These are phyloP conservation scores for Rhodofomes roseus DNA, from an alignment of 1,284 basidiomycete species.

Conservation along the genomic window DNA sequence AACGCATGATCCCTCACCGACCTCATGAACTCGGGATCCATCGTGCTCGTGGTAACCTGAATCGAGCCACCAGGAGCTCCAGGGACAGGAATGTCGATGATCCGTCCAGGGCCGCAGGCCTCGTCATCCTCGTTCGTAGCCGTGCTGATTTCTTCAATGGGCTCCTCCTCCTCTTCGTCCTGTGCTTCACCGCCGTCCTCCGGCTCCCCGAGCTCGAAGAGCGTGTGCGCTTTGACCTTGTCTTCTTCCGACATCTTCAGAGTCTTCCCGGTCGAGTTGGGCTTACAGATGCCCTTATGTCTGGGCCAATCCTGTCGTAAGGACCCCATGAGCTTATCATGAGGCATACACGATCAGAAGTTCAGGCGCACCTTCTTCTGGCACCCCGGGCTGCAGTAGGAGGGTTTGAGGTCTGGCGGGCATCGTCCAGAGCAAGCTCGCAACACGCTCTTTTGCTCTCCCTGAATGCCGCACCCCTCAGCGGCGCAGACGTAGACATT, in stretches of 20 bases:
- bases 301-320: slow-evolving; percentile 4
- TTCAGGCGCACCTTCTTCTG: slow-evolving; percentile 1
- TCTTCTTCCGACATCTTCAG: background rate
- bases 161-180: background rate
- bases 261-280: background rate
- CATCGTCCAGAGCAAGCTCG: slow-evolving; percentile 10
- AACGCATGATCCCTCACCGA: background rate
- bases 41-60: slow-evolving; percentile 4
- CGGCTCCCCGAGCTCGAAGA: slow-evolving; percentile 3
- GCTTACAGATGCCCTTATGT: slow-evolving; percentile 9
- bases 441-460: slow-evolving; percentile 1
- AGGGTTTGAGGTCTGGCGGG: slow-evolving; percentile 9
- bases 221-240: background rate
- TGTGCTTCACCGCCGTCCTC: background rate
- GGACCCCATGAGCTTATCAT: background rate
- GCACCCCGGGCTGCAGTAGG: slow-evolving; percentile 13
- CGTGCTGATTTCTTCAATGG: background rate
- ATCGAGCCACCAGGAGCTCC: slow-evolving; percentile 4
- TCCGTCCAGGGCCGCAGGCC: background rate
- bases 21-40: slow-evolving; percentile 4
- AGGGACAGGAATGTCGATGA: slow-evolving; percentile 4
- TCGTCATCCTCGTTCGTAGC: background rate
- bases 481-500: background rate
- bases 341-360: background rate
- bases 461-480: background rate